Base-by-base conservation (phyloP, 1,284 basidiomycete species). In the Naganishia sp. region DNA sequence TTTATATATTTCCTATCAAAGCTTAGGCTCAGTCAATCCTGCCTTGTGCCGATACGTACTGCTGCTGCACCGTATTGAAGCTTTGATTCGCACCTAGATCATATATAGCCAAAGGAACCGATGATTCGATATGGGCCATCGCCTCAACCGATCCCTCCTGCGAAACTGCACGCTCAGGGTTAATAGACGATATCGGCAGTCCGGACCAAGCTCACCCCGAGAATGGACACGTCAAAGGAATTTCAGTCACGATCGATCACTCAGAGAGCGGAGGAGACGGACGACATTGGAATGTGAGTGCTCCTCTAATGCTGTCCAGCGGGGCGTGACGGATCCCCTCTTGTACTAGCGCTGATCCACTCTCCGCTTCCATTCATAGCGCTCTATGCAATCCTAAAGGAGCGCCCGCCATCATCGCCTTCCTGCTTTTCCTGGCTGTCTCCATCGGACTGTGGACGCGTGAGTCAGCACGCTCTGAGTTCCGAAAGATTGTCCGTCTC, bases 321-420 rank as follows among this genome's bases (percentile, higher is more conserved):
- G 25, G 21, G 45, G 7, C 49, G 1, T 6, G 15, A 16, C 36
- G 6, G 0, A 15, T 36, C 31, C 2, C 7, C 25, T 6, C 6
- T 6, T 11, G 4, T 6, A 5, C 21, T 10, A 15, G 4, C 11
- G n/a, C 9, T 42, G 33, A 42, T 9, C 18, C 11, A 42, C 0
- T 7, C 36, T n/a, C 13, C 10, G 9, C 42, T 28, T 43, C 13
- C 39, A 3, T 21, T 36, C 3, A 10, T 36, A 72, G 71, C 6
- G 71, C 71, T 5, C 18, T 70, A 15, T 72, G 70, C 57, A 57
- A 72, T 42, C 71, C 71, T 1, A 72, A 70, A 64, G 71, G 70
- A 9, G 56, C 68, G 11, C 49, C 57, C 1, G 64, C 68, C 6
- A 68, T 70, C 18, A 63, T 69, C 28, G 68, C 44, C 13, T 70